Evolutionary conservation across 1,284 basidiomycete genomes (phyloP), one percentile per base, ranked within the genome.

Genomic region (Sporisorium sorghi): DNA sequence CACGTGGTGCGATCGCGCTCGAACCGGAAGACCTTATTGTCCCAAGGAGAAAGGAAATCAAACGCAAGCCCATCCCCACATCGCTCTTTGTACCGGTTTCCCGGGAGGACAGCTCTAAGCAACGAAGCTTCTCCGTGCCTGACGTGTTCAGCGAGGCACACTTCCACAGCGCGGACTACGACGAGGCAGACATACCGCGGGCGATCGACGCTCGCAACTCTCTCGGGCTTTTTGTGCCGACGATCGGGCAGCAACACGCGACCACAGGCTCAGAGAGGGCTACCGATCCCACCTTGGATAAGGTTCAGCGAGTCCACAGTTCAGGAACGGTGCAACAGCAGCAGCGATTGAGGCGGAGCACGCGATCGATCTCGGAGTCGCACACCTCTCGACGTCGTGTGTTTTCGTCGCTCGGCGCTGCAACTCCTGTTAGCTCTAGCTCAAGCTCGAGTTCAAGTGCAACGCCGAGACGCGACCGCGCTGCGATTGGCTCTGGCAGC

Each of bases 351-450:
- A 39, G 52, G 11, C 37, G 64, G 24, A 26, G 21, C 19, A 67
- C 58, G 37, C 51, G 64, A 5, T 67, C 64, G 28, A 60, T 67
- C 28, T 60, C 64, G 9, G 49, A 67, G 11, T 47, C 64, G 17
- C 33, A 57, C 40, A 12, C 46, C 7, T 9, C 44, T 26, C 30
- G 21, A 46, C 43, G 32, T 37, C 52, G 28, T 5, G 3, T n/a
- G n/a, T n/a, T 26, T 24, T 11, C 33, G 1, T 35, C 35, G 1
- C 23, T 44, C 14, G 42, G 12, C 14, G 23, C 42, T 44, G 10
- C 11, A 3, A 15, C 23, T n/a, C n/a, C n/a, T 5, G 11, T 19
- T 23, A 44, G 19, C 19, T 4, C 17, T 2, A 8, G 15, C 17
- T 17, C 35, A 17, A 37, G 7, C 35, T 37, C 35, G 14, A 35